Base-by-base conservation (phyloP, 169 alveolate species). In the Plasmodium relictum region DNA sequence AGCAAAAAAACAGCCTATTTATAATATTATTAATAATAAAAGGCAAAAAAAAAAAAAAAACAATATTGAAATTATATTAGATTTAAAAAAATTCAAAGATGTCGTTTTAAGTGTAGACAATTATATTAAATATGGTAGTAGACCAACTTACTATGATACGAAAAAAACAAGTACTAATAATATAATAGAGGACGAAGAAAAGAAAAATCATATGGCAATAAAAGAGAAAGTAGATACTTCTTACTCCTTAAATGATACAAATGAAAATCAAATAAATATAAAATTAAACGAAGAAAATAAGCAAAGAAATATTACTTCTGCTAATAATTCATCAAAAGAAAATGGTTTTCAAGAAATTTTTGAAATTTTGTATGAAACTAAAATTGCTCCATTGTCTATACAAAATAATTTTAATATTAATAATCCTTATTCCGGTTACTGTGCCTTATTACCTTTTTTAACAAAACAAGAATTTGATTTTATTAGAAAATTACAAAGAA, bases 391-490 rank as follows among this genome's bases (percentile, higher is more conserved):
- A 6, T 61, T 62, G 16, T 52, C 69, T 42, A 78, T 73, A 14
- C 54, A 69, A 7, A 48, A 31, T 7, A 88, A 31, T 14, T 86
- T 93, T 39, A 91, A 92, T 39, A 20, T 58, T 16, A 78, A 71
- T 8, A 94, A 94, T 58, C 96, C 96, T 9, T 94, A 90, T 65
- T 74, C 70, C 10, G 95, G 93, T 14, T 94, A 94, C 56, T 62
- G 89, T 71, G 95, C 94, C 63, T 24, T 94, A 4, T 74, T 94
- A 6, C 96, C 96, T n/a, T 92, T 94, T 71, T 68, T 94, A 16
- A 92, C 92, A 2, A 86, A 86, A 63, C 59, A 59, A 39, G 92
- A 86, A 6, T 86, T 86, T 70, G 18, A 52, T 16, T 24, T 86
- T 22, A 7, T 86, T 20, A 22, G 92, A 10, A 66, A 71, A 42